Evolutionary conservation across 306 rosid species (phyloP), one percentile per base, ranked within the genome.

Genomic region (Arachis stenosperma): DNA sequence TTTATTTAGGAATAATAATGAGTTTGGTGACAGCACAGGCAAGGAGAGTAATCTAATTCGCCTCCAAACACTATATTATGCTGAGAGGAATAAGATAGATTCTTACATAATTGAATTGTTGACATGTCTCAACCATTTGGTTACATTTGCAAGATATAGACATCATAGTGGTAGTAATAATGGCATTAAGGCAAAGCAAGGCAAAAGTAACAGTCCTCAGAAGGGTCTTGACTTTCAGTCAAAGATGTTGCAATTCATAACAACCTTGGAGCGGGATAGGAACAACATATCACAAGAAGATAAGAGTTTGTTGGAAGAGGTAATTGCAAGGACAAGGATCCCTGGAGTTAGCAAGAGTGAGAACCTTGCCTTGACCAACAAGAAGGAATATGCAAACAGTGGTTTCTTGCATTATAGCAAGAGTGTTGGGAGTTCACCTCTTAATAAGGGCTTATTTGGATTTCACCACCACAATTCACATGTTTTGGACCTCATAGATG

Each of bases 61-160:
- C 22, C 88, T 95, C 6, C 93, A 84, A 71, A 90, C 99, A 47
- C 89, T 95, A 5, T 77, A 91, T 72, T 91, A 95, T 0, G 97
- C 88, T 1, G 92, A 91, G 37, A 91, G 86, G 79, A 86, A 82
- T 67, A 95, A 85, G 79, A 86, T 82, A n/a, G 99, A 95, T 71
- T 53, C 56, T 70, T 75, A 75, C 79, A 82, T 95, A 9, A 71
- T 95, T 3, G 90, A 91, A 70, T 64, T 95, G 58, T 84, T 95
- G 70, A 56, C 82, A 33, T 67, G 63, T 82, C 86, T 95, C 72
- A 86, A 88, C 79, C 82, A 71, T 43, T 69, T 88, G 52, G 85
- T 92, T 82, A 84, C 59, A 63, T 80, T 81, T 58, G 90, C 76
- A 44, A 90, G 87, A 71, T 71, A 78, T 14, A 84, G 77, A 83